Percentiles rank a stretch among this genome's conserved stretches.
These are phyloP conservation scores for Cyclanthera cordifolia DNA, from an alignment of 306 rosid species.

Conservation along the genomic window DNA sequence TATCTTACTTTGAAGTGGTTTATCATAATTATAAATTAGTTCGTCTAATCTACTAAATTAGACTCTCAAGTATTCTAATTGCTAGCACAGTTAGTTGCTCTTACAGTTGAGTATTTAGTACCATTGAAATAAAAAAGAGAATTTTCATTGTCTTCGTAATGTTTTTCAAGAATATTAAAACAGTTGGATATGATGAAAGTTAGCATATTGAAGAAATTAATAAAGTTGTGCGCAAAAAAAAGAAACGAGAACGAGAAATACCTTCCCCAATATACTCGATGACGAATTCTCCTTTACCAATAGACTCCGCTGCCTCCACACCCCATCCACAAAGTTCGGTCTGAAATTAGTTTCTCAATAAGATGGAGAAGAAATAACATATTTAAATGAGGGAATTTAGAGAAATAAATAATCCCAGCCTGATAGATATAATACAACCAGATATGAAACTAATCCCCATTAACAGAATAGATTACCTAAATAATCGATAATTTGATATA, in stretches of 20 bases:
- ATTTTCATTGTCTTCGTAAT: not conserved
- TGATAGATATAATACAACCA: not conserved
- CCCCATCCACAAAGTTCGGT: constrained; percentile 96
- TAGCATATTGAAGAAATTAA: not conserved
- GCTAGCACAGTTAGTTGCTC: not conserved
- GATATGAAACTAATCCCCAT: not conserved
- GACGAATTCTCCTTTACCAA: constrained; percentile 57
- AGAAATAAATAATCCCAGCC: not conserved
- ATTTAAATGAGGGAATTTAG: not conserved
- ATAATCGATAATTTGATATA: not conserved
- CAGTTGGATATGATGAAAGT: not conserved
- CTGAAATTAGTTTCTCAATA: constrained; percentile 29
- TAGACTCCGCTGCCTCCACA: constrained; percentile 66
- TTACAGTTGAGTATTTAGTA: not conserved
- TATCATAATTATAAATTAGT: not conserved
- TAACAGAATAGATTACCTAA: not conserved
- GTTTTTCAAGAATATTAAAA: not conserved
- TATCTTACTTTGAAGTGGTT: not conserved
- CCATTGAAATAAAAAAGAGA: not conserved
- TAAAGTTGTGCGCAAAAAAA: not conserved
- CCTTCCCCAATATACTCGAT: constrained; percentile 95
- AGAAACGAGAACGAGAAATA: constrained; percentile 18
- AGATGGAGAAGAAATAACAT: not conserved
- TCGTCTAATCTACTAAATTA: not conserved
- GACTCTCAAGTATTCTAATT: not conserved